Percentiles rank a stretch among this genome's conserved stretches.
phyloP scores from a whole-genome alignment of 345 rosid species.

The Salix arbutifolia region DNA sequence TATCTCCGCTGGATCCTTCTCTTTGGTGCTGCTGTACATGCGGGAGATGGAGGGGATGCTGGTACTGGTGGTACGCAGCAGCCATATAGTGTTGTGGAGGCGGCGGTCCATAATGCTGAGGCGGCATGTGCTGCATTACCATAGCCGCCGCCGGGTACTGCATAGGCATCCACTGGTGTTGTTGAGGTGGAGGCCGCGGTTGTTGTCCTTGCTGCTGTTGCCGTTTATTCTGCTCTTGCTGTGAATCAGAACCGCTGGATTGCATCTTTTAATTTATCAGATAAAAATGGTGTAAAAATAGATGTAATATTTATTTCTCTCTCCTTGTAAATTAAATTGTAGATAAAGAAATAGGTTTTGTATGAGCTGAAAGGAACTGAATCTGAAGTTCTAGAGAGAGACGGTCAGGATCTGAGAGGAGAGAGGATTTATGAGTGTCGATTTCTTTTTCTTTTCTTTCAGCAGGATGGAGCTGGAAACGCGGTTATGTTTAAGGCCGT shows the following conservation, averaged over 20 bases:
- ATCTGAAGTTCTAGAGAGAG: background rate
- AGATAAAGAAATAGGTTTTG: background rate
- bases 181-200: constrained; percentile 32
- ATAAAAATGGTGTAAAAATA: background rate
- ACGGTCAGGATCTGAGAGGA: constrained; percentile 17
- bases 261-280: constrained; percentile 39
- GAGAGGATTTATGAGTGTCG: background rate
- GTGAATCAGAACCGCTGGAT: constrained; percentile 44
- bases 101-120: constrained; percentile 51
- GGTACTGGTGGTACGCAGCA: constrained; percentile 31
- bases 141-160: constrained; percentile 74
- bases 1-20: constrained; percentile 60
- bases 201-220: constrained; percentile 13
- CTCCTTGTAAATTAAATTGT: background rate
- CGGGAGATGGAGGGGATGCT: constrained; percentile 24
- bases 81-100: constrained; percentile 61
- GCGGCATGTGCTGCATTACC: constrained; percentile 85
- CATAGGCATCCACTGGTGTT: constrained; percentile 63
- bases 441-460: background rate
- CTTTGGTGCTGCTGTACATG: constrained; percentile 30
- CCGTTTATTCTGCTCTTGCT: constrained; percentile 34
- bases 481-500: constrained; percentile 14
- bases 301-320: background rate
- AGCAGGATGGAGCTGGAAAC: background rate
- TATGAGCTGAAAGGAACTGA: background rate